Percentiles rank a stretch among this genome's conserved stretches.
phyloP scores from a whole-genome alignment of 805 yeast species.

The Brettanomyces sp. region DNA sequence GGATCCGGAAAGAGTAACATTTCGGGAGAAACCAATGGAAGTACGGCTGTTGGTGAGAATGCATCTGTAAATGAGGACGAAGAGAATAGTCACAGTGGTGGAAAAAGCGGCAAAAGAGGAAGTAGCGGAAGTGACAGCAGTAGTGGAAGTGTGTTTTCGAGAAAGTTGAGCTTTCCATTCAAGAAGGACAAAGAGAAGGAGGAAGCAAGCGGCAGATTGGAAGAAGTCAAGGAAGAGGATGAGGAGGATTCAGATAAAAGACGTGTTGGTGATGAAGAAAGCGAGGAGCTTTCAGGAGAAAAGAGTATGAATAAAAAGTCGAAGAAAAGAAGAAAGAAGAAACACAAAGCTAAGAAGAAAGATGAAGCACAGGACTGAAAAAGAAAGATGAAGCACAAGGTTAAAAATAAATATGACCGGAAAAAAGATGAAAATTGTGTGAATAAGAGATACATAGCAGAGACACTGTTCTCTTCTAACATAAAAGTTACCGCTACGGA shows the following conservation, averaged over 20 bases:
- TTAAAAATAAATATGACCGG: no score
- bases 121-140: neutral
- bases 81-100: neutral
- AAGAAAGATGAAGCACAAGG: neutral
- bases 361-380: neutral
- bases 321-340: neutral
- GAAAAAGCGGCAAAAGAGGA: neutral
- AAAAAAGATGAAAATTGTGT: no score
- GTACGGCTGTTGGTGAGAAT: neutral
- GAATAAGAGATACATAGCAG: no score
- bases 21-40: neutral
- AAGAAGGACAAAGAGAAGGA: conserved; percentile 21
- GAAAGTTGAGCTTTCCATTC: conserved; percentile 23
- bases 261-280: conserved; percentile 2
- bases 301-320: neutral
- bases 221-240: neutral
- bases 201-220: conserved; percentile 10
- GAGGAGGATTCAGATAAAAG: conserved; percentile 11
- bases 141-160: conserved; percentile 10
- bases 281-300: neutral
- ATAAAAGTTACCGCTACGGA: no score
- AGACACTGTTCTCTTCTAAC: no score
- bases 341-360: neutral
- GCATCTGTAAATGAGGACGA: neutral
- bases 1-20: conserved; percentile 2